Conservation (phyloP, 257 asterid species). For the Vinca minor region DNA sequence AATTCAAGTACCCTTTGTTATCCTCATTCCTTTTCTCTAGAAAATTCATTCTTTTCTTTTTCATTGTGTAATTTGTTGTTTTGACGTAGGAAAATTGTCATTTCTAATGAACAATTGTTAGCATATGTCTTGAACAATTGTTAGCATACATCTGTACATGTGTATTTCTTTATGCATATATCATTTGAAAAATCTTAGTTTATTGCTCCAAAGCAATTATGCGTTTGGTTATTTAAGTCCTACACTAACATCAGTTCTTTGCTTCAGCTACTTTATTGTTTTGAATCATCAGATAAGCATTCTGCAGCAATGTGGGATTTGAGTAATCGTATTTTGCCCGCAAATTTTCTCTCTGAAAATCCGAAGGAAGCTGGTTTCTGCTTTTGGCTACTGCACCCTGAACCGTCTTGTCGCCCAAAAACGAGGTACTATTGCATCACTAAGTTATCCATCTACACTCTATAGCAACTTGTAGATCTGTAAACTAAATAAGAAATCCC, state of each 20-base stretch:
- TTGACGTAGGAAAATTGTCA: background rate
- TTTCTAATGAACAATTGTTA: background rate
- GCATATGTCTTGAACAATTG: background rate
- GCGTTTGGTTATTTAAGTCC: background rate
- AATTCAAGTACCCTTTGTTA: background rate
- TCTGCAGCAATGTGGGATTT: conserved; percentile 75
- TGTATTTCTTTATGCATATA: background rate
- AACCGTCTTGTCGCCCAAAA: conserved; percentile 72
- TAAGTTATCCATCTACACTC: background rate
- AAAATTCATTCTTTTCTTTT: background rate
- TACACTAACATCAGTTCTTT: conserved; percentile 12
- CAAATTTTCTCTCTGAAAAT: conserved; percentile 61
- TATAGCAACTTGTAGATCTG: background rate
- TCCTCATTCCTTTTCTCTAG: background rate
- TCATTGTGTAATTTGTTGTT: background rate
- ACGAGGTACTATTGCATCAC: conserved; percentile 38
- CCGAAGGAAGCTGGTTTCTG: conserved; percentile 94
- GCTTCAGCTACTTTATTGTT: conserved; percentile 71
- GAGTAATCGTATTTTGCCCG: conserved; percentile 73
- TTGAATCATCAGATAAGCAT: conserved; percentile 55
- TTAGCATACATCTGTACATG: background rate
- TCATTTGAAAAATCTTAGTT: background rate
- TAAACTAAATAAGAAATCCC: background rate
- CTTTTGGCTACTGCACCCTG: conserved; percentile 90
- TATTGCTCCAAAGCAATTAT: background rate